Base-by-base conservation (phyloP, 2,329 filamentous ascomycete genomes). In the Dactylellina drechsleri region DNA sequence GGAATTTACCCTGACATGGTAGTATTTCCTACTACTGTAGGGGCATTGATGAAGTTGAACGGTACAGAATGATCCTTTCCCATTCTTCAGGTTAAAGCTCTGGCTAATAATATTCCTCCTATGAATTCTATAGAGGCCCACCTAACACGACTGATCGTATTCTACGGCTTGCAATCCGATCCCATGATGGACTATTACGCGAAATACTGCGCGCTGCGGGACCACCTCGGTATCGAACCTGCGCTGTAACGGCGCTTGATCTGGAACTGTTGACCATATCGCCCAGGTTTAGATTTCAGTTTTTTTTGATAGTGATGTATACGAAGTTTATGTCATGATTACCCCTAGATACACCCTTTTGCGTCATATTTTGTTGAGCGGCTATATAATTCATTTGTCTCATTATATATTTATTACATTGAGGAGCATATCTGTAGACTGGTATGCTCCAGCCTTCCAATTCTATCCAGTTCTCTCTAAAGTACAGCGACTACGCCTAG, bases 31-130 rank as follows among this genome's bases (percentile, higher is more conserved):
- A 71, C 53, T 4, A 76, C 72, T 0, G 72, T 76, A 3, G 72
- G 72, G 10, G 53, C 65, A 8, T 56, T 76, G 40, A 76, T 76
- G 72, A 76, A 76, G 49, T 59, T 76, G 72, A 76, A 76, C 41
- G 72, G 72, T 76, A 62, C 12, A 2, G 2, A 8, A 18, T 40
- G 4, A 18, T 40, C 26, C 12, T 7, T 41, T 41, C n/a, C 18
- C 20, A 40, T 20, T 47, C 1, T 31, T 10, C 8, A 47, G 28
- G 31, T 40, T 49, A 10, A n/a, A 47, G 16, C 1, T 57, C 60
- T 23, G 65, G 13, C 12, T 31, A 18, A 12, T 16, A 6, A 6
- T 59, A 36, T 36, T 36, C 31, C 7, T 28, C 7, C 26, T 1
- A 10, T 10, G 31, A 36, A 36, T 36, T 10, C 13, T 43, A 31